phyloP scores from a whole-genome alignment of 139 green algal species.

The Coelastrella sp. region DNA sequence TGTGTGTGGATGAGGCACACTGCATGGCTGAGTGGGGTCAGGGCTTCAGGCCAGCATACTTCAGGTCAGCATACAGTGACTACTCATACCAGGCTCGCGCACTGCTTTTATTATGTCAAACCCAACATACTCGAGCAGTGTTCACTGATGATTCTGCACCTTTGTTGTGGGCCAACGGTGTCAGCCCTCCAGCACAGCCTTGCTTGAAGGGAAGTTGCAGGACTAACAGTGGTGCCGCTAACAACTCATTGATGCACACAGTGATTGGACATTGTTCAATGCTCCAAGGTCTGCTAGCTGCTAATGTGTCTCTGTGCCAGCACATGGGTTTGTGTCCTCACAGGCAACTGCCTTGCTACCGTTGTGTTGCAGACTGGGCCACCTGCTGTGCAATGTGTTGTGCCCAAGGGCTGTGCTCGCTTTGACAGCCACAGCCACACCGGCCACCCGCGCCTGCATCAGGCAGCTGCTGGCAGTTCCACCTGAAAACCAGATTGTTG shows the following conservation, averaged over 20 bases:
- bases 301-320: not conserved
- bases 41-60: constrained; percentile 93
- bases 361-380: constrained; percentile 53
- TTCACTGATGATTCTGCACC: too few species aligned
- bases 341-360: too few species aligned
- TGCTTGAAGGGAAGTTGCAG: too few species aligned
- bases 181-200: not conserved
- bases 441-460: constrained; percentile 72
- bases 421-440: constrained; percentile 93
- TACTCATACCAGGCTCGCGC: too few species aligned
- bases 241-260: too few species aligned
- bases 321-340: too few species aligned
- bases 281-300: not conserved
- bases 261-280: too few species aligned
- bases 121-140: too few species aligned
- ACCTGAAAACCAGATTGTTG: constrained; percentile 61
- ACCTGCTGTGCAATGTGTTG: constrained; percentile 74
- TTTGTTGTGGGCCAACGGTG: too few species aligned
- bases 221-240: too few species aligned
- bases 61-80: constrained; percentile 18
- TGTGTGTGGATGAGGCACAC: constrained; percentile 93
- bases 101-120: too few species aligned
- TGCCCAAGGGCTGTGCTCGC: constrained; percentile 77
- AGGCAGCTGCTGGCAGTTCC: constrained; percentile 74
- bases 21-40: constrained; percentile 98